Evolutionary conservation across 2,329 filamentous ascomycete species (phyloP), one percentile per base, ranked within the genome.

Genomic region (Claviceps maximensis): DNA sequence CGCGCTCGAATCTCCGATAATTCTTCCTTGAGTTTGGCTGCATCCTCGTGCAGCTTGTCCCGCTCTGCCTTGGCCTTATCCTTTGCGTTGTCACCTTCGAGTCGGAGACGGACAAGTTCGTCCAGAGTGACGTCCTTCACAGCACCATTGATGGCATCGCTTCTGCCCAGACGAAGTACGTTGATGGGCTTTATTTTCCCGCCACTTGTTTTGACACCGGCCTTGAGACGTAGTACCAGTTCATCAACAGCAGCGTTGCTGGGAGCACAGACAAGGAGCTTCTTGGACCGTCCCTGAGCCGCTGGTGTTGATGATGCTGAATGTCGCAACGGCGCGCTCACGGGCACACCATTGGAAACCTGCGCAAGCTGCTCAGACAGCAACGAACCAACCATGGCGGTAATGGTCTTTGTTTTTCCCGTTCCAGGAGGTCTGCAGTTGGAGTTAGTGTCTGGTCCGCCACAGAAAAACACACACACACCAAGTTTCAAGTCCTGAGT

Each of bases 201-300:
- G 45, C 78, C 80, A 54, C 80, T 75, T 0, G 88, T 90, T 63
- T 84, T 91, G 51, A 98, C 78, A 4, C 93, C 93, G 51, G 81
- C 74, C 69, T 95, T 97, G 62, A 98, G 78, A 71, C 93, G 85
- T 67, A 96, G 83, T 19, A 98, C 93, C 57, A 98, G 67, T 67
- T 98, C 93, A 65, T 98, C 93, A 6, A 98, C 93, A 33, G 93
- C 93, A 7, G 93, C 93, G 67, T 98, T 98, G 75, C 90, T 97
- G 15, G 93, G 93, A n/a, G 93, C 93, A 64, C 93, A 98, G 25
- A 98, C 88, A 27, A 98, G 78, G 27, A 98, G 75, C 67, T 97
- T 98, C 70, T 95, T 96, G 2, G 63, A 66, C 60, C 64, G 63
- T 50, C 61, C 60, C 57, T 65, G 67, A 59, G 59, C 60, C 48